Conservation (phyloP, 2,329 filamentous ascomycete species). For the Colletotrichum chrysophilum region DNA sequence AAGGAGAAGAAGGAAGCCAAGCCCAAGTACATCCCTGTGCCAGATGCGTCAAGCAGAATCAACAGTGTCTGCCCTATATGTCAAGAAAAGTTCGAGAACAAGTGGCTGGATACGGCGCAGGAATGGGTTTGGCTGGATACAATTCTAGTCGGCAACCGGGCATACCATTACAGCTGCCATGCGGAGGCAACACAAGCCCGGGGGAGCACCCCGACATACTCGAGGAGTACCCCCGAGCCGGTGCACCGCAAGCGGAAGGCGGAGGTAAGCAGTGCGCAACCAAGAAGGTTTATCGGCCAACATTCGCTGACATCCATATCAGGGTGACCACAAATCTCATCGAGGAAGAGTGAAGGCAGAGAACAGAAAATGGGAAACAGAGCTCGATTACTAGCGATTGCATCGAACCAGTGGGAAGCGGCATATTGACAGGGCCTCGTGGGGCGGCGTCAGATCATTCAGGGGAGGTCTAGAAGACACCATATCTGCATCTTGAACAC, state of each 20-base stretch:
- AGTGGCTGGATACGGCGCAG: slow-evolving; percentile 90
- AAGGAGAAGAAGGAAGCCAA: slow-evolving; percentile 45
- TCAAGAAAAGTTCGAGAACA: slow-evolving; percentile 91
- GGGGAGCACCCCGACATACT: slow-evolving; percentile 45
- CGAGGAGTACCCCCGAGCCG: slow-evolving; percentile 65
- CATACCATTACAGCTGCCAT: slow-evolving; percentile 91
- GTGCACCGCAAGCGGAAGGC: slow-evolving; percentile 78
- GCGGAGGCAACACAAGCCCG: slow-evolving; percentile 77
- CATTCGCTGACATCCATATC: slow-evolving; percentile 29
- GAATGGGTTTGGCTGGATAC: slow-evolving; percentile 98
- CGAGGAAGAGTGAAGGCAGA: slow-evolving; percentile 34
- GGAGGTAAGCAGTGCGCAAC: slow-evolving; percentile 53
- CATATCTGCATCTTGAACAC: background rate
- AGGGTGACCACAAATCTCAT: slow-evolving; percentile 34
- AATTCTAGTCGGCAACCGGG: slow-evolving; percentile 74
- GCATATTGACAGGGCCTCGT: background rate
- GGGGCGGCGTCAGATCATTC: background rate
- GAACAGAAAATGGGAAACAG: slow-evolving; percentile 13
- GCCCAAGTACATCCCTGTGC: slow-evolving; percentile 78
- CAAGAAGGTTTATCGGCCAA: background rate
- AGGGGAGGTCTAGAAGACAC: background rate
- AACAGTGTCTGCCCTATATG: slow-evolving; percentile 91
- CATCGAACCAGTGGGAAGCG: background rate
- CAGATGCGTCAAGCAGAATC: slow-evolving; percentile 75
- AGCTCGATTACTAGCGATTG: slow-evolving; percentile 7